Percentiles rank a stretch among this genome's conserved stretches.
These are phyloP conservation scores for Terfezia claveryi DNA, from an alignment of 495 filamentous ascomycete genomes.

Conservation along the genomic window DNA sequence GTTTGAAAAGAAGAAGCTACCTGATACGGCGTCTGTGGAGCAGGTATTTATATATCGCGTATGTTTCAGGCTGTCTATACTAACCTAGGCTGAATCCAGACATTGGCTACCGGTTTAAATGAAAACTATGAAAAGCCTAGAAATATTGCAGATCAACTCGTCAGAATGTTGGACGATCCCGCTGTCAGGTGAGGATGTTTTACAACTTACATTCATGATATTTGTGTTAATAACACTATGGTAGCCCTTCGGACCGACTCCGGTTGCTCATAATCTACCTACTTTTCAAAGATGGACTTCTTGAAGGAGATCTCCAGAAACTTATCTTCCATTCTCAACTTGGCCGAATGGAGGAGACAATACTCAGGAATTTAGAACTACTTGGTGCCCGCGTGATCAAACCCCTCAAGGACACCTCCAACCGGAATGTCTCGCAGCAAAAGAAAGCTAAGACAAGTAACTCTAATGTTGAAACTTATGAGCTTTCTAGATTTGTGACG, in stretches of 20 bases:
- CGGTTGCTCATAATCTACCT: conserved; percentile 69
- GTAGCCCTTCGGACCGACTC: conserved; percentile 44
- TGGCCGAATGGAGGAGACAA: conserved; percentile 44
- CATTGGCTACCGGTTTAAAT: conserved; percentile 73
- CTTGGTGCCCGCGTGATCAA: conserved; percentile 58
- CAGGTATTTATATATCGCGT: conserved; percentile 25
- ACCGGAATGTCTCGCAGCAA: conserved; percentile 45
- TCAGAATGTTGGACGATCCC: conserved; percentile 62
- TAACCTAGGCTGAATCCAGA: conserved; percentile 24
- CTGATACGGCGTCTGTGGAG: conserved; percentile 69
- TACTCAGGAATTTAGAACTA: conserved; percentile 56
- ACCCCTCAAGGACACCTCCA: conserved; percentile 48
- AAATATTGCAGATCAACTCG: conserved; percentile 61
- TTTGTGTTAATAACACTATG: conserved; percentile 27
- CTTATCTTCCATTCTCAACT: conserved; percentile 68
- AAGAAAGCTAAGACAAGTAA: conserved; percentile 14
- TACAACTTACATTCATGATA: not conserved
- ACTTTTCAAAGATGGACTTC: conserved; percentile 70
- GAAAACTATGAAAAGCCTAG: conserved; percentile 85
- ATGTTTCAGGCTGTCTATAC: not conserved
- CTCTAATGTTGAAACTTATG: conserved; percentile 37
- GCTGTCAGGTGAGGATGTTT: conserved; percentile 12
- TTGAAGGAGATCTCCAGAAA: conserved; percentile 64
- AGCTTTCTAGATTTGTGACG: conserved; percentile 45
- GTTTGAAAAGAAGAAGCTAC: conserved; percentile 63